Conservation (phyloP, 1,284 basidiomycete genomes). For the Mrakiaceae sp. region DNA sequence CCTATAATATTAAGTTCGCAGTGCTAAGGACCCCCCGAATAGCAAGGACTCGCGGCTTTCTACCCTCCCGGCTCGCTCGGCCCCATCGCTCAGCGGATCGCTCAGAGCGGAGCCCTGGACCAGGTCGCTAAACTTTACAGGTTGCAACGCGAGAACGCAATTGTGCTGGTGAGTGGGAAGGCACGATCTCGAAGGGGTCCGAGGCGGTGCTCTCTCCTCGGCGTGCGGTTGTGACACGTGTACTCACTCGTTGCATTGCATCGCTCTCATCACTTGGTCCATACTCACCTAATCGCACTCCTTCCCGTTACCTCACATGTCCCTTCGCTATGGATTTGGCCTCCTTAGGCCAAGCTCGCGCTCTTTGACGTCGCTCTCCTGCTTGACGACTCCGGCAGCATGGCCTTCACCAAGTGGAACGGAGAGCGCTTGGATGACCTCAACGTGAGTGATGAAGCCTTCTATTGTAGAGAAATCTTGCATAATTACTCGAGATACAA, state of each 20-base stretch:
- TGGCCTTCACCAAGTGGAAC: conserved; percentile 30
- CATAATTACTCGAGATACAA: too few relatives aligned
- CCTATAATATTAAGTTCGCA: conserved; percentile 15
- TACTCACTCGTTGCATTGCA: too few relatives aligned
- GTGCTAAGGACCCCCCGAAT: conserved; percentile 15
- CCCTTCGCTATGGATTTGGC: too few relatives aligned
- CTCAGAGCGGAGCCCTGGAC: conserved; percentile 32
- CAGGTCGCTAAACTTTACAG: conserved; percentile 26
- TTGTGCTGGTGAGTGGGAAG: too few relatives aligned
- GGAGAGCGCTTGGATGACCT: conserved; percentile 37
- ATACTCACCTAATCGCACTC: too few relatives aligned
- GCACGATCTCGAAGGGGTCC: too few relatives aligned
- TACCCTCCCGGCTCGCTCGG: conserved; percentile 38
- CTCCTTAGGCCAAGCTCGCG: conserved; percentile 30
- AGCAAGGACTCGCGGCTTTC: conserved; percentile 38
- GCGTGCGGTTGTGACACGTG: too few relatives aligned
- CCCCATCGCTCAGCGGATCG: conserved; percentile 35
- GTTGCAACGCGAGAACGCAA: too few relatives aligned
- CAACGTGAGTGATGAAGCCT: background rate
- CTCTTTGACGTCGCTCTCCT: conserved; percentile 36
- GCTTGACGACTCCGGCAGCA: conserved; percentile 35
- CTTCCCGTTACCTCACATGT: too few relatives aligned
- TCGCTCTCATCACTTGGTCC: too few relatives aligned
- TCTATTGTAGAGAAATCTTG: too few relatives aligned
- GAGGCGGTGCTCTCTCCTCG: too few relatives aligned